Evolutionary conservation across 2,329 filamentous ascomycete species (phyloP), one percentile per base, ranked within the genome.

Genomic region (Laburnicola sp.): DNA sequence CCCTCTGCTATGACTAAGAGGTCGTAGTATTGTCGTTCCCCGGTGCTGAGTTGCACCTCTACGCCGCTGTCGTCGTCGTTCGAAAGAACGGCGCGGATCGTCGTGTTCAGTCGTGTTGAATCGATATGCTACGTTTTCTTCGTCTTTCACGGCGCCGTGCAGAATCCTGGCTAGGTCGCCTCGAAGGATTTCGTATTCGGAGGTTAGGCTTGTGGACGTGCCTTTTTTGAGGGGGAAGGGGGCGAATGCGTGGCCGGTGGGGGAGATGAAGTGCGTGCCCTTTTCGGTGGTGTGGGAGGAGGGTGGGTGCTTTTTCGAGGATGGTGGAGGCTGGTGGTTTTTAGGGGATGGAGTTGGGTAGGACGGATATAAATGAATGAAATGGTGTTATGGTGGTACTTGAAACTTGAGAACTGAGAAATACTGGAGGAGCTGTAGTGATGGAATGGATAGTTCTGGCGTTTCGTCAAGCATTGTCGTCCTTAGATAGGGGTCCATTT

Each of bases 1-100:
- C 83, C 83, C 51, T 85, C 82, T 2, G 82, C 81, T 4, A 78
- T 81, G 36, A 85, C 75, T 0, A 85, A 55, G 0, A 85, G 60
- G 57, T 84, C 81, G 42, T 74, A 85, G 0, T 58, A 63, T 6
- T 75, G 73, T 0, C 57, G 68, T 8, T 63, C 64, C 2, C 78
- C 79, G 49, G 81, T 71, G 1, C 70, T 69, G 46, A 84, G 76
- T 2, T 56, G 48, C 0, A 77, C 75, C 3, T 67, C 62, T 0
- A 81, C 74, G 0, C 50, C 38, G 1, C 68, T 42, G 0, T 69
- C 59, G 8, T 70, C 54, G 44, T 78, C 64, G 42, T 78, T 64
- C 5, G 69, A 57, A n/a, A 75, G 56, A 34, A 54, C 55, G 31
- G 58, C 23, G 4, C 30, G 54, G 30, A 57, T 48, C 31, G 59